Conservation (phyloP, 352 stramenopile genomes). For the Globisporangium solare region DNA sequence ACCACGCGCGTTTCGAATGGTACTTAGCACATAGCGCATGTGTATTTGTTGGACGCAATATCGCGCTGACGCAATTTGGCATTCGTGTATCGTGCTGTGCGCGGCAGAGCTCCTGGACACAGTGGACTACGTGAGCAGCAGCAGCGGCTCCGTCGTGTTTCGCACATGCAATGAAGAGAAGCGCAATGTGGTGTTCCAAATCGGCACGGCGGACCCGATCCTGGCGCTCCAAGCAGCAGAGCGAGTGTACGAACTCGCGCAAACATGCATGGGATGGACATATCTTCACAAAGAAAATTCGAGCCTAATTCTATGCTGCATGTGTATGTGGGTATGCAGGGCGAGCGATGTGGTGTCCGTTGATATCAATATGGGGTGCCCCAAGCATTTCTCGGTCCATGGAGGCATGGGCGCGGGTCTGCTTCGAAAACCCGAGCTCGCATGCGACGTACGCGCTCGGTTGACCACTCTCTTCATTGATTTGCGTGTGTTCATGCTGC, state of each 20-base stretch:
- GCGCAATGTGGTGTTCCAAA: conserved; percentile 85
- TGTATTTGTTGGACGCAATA: no score
- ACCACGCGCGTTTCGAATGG: conserved; percentile 81
- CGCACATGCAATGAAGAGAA: conserved; percentile 82
- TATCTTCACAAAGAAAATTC: no score
- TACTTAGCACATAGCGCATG: conserved; percentile 1
- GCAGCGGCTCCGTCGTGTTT: conserved; percentile 84
- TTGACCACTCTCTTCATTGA: no score
- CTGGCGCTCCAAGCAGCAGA: conserved; percentile 73
- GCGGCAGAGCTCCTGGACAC: conserved; percentile 60
- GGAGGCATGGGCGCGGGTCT: conserved; percentile 91
- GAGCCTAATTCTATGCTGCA: no score
- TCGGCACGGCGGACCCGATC: conserved; percentile 81
- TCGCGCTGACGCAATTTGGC: no score
- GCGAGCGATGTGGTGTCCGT: conserved; percentile 85
- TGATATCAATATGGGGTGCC: conserved; percentile 95
- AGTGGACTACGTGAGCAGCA: conserved; percentile 89
- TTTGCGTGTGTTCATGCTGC: no score
- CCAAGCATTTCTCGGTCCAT: conserved; percentile 91
- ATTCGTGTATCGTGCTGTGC: no score
- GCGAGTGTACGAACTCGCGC: conserved; percentile 41
- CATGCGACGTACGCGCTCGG: conserved; percentile 56
- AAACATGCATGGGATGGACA: no score
- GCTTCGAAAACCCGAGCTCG: conserved; percentile 85
- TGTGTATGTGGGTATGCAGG: conserved; percentile 15